A percentile compares a stretch with the other conserved stretches of the same genome.
phyloP scores from a whole-genome alignment of 345 rosid species.

The Ceriops zippeliana region DNA sequence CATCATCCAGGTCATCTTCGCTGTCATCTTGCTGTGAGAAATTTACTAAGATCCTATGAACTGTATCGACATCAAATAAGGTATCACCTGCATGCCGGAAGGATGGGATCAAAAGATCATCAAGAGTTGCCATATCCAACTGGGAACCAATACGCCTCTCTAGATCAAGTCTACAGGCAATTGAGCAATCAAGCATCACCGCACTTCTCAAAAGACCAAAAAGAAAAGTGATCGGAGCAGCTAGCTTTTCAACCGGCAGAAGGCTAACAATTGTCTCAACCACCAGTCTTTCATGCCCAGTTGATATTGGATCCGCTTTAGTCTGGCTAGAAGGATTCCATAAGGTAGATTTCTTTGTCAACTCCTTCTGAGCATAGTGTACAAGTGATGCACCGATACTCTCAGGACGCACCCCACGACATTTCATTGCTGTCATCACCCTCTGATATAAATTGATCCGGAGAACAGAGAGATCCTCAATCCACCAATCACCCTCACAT shows the following conservation, averaged over 20 bases:
- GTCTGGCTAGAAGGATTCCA: constrained; percentile 56
- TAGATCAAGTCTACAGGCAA: constrained; percentile 76
- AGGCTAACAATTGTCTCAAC: constrained; percentile 81
- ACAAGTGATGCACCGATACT: constrained; percentile 86
- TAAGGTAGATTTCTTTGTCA: constrained; percentile 69
- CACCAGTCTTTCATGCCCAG: constrained; percentile 63
- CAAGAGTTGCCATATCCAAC: constrained; percentile 81
- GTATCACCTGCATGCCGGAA: constrained; percentile 84
- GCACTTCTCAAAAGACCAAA: constrained; percentile 89
- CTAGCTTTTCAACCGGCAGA: constrained; percentile 84
- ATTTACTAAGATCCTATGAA: constrained; percentile 84
- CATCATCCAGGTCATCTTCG: constrained; percentile 77
- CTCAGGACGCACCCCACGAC: constrained; percentile 93
- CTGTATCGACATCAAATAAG: constrained; percentile 86
- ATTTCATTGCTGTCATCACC: constrained; percentile 87
- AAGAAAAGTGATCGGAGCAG: constrained; percentile 76
- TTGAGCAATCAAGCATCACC: constrained; percentile 73
- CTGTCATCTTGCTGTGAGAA: constrained; percentile 94
- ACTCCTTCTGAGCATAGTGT: constrained; percentile 79
- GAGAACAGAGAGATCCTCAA: constrained; percentile 82
- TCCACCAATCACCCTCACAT: constrained; percentile 93
- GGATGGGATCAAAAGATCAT: constrained; percentile 89
- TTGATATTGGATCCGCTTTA: constrained; percentile 43
- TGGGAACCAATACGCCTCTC: constrained; percentile 93
- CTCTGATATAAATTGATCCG: constrained; percentile 75